Conservation (phyloP, 768 basidiomycete genomes). For the Hygrophorus russula region DNA sequence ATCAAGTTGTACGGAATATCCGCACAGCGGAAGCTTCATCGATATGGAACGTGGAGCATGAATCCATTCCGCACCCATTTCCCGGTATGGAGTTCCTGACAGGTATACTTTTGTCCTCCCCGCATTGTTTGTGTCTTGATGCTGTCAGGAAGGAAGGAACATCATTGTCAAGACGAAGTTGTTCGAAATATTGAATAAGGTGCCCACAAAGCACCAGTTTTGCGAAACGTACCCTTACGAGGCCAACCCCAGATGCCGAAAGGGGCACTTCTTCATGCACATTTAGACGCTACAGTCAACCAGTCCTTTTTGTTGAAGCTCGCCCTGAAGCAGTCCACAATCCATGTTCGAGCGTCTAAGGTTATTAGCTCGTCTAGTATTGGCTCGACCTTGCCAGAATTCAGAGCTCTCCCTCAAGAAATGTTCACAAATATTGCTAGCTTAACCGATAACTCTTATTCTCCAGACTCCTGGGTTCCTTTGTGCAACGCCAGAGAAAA, state of each 20-base stretch:
- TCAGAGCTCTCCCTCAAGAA: conserved; percentile 33
- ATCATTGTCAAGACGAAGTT: conserved; percentile 52
- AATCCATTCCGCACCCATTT: conserved; percentile 48
- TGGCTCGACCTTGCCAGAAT: conserved; percentile 36
- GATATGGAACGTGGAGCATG: conserved; percentile 48
- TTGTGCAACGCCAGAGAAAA: conserved; percentile 38
- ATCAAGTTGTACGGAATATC: conserved; percentile 42
- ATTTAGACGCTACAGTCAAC: conserved; percentile 66
- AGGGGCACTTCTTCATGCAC: conserved; percentile 63
- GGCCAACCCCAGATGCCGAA: conserved; percentile 57
- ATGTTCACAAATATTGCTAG: conserved; percentile 18
- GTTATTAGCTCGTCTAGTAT: conserved; percentile 30
- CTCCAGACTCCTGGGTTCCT: conserved; percentile 40
- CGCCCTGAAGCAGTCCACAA: conserved; percentile 42
- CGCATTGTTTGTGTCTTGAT: background rate
- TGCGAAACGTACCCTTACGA: background rate
- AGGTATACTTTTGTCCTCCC: conserved; percentile 27
- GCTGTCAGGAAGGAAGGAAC: conserved; percentile 27
- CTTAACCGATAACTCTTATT: conserved; percentile 34
- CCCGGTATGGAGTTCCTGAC: conserved; percentile 76
- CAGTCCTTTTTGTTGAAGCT: conserved; percentile 36
- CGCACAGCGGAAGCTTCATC: conserved; percentile 40
- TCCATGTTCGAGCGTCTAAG: conserved; percentile 45
- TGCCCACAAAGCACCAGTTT: conserved; percentile 9
- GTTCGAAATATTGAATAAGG: conserved; percentile 54